phyloP scores from a whole-genome alignment of 192 early-diverging fungal species.

The Phycomyces nitens region DNA sequence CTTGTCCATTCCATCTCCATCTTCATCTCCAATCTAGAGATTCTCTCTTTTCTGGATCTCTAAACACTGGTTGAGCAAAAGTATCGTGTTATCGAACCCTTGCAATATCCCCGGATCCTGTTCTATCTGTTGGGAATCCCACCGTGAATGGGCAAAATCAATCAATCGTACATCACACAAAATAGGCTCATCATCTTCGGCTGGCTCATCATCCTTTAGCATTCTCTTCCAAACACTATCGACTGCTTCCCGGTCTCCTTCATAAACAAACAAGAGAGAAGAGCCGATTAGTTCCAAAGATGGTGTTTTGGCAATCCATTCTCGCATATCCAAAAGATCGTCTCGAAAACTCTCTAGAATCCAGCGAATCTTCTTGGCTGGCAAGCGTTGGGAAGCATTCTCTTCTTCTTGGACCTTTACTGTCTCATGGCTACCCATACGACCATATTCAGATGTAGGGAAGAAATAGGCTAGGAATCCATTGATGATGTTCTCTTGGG shows the following conservation, averaged over 20 bases:
- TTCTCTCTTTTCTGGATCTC: slow-evolving; percentile 6
- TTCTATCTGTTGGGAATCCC: slow-evolving; percentile 51
- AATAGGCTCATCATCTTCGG: slow-evolving; percentile 34
- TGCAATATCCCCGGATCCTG: slow-evolving; percentile 66
- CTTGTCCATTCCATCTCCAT: neutral
- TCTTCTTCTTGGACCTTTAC: neutral
- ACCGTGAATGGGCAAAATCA: slow-evolving; percentile 88
- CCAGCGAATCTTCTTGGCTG: slow-evolving; percentile 46
- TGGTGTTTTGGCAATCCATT: slow-evolving; percentile 42
- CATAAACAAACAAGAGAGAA: slow-evolving; percentile 82
- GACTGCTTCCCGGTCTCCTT: slow-evolving; percentile 55
- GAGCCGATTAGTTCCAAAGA: slow-evolving; percentile 66
- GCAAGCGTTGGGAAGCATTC: slow-evolving; percentile 24
- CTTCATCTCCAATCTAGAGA: neutral
- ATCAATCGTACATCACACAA: slow-evolving; percentile 70
- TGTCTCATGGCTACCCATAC: neutral
- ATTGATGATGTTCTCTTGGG: slow-evolving; percentile 46
- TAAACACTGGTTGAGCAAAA: slow-evolving; percentile 48
- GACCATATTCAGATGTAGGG: slow-evolving; percentile 3
- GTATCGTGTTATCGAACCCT: slow-evolving; percentile 59
- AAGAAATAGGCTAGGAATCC: slow-evolving; percentile 65
- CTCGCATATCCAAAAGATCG: slow-evolving; percentile 53
- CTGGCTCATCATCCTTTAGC: slow-evolving; percentile 21
- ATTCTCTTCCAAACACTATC: slow-evolving; percentile 41
- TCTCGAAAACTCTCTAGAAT: slow-evolving; percentile 60